Evolutionary conservation across 805 yeast genomes (phyloP).

Genomic region (Sungouiozyma intestinalis): DNA sequence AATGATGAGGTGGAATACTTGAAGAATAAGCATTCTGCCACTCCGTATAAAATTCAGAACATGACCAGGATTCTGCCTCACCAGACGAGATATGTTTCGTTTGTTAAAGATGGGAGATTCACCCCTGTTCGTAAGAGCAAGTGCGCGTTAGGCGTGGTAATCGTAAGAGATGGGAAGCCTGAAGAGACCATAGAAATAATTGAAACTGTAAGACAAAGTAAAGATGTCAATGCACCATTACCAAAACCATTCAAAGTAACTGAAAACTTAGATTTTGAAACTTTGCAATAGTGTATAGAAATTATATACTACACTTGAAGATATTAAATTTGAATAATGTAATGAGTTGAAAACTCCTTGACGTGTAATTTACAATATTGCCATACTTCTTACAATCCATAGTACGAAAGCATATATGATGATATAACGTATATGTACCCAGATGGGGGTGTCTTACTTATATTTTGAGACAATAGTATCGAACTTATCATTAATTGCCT

Average conservation of each 20-base stretch:
- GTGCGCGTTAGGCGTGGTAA: conserved; percentile 61
- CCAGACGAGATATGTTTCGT: conserved; percentile 75
- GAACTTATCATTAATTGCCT: conserved; percentile 53
- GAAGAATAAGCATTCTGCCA: conserved; percentile 45
- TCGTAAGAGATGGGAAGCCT: conserved; percentile 55
- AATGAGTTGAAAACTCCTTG: neutral
- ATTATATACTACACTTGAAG: neutral
- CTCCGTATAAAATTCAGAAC: conserved; percentile 63
- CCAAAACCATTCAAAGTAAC: conserved; percentile 27
- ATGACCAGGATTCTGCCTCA: conserved; percentile 83
- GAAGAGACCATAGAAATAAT: conserved; percentile 53
- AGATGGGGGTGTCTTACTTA: too few species aligned
- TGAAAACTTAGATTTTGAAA: conserved; percentile 21
- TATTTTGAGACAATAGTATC: conserved; percentile 61
- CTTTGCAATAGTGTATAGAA: neutral
- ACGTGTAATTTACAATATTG: too few species aligned
- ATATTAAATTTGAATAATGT: neutral
- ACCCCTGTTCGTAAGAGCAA: conserved; percentile 71
- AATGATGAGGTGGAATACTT: conserved; percentile 23
- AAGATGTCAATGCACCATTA: conserved; percentile 59
- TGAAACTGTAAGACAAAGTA: conserved; percentile 75
- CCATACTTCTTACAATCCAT: too few species aligned
- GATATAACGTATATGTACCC: too few species aligned
- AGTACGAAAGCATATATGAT: too few species aligned
- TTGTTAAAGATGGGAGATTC: conserved; percentile 64